Evolutionary conservation across 225 moss, liverwort and hornwort genomes (phyloP), one percentile per base, ranked within the genome.

Genomic region (Ulota crispa): DNA sequence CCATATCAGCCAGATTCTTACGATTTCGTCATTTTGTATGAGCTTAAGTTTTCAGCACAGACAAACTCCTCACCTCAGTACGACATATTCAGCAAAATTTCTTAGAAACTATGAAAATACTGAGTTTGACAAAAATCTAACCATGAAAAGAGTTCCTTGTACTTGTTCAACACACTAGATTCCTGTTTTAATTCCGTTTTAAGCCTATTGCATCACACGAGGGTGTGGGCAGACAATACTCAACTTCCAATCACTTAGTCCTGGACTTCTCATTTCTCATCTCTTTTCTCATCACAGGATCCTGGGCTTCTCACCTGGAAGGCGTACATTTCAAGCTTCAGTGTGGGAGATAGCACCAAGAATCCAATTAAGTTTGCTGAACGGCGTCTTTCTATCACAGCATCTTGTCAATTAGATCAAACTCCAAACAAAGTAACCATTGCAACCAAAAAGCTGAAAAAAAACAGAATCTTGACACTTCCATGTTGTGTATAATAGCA

Each of bases 331-430:
- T 93, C 93, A 95, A 64, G 95, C 95, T 79, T 91, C 92, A 28
- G 95, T 92, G 64, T 93, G 93, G n/a, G 95, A 93, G 30, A 95
- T 86, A n/a, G 95, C 95, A 26, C 93, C 91, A 73, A 95, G 93
- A 50, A 93, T 91, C 92, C 95, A 95, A 83, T 93, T 93, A 57
- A 95, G 66, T 71, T 95, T 91, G 55, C 95, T 93, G 37, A 93
- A 84, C 23, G 91, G 89, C 78, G 91, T 95, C 81, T 91, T 92
- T 59, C 95, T 80, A 72, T 94, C 93, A 80, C 91, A 92, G 92
- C 83, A 95, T 95, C 57, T 88, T 88, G 82, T 93, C 95, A 78
- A 95, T 89, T 10, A 94, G 88, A 10, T 90, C 92, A 72, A 92
- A 87, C 82, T 95, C 90, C 63, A 95, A 82, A 45, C 70, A 81